Conservation (phyloP, 768 basidiomycete species). For the Boletus sensibilis region DNA sequence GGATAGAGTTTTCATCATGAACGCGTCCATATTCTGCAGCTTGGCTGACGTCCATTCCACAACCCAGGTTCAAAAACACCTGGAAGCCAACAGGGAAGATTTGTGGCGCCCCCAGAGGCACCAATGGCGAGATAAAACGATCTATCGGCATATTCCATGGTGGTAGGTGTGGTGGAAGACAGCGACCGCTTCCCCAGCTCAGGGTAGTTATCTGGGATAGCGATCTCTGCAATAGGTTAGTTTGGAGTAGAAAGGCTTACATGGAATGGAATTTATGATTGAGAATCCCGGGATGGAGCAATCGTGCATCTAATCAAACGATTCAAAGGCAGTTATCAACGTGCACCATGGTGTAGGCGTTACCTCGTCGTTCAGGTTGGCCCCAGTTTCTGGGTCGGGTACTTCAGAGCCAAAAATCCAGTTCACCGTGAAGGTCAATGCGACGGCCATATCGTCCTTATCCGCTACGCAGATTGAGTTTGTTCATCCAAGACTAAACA, state of each 20-base stretch:
- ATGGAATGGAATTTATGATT: slow-evolving; percentile 89
- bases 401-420: slow-evolving; percentile 84
- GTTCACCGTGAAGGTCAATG: slow-evolving; percentile 86
- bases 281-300: slow-evolving; percentile 79
- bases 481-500: slow-evolving; percentile 27
- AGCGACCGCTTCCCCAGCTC: slow-evolving; percentile 83
- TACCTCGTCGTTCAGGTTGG: slow-evolving; percentile 85
- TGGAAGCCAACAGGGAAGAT: slow-evolving; percentile 83
- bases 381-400: slow-evolving; percentile 77
- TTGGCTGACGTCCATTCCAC: slow-evolving; percentile 72
- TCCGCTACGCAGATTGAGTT: slow-evolving; percentile 78
- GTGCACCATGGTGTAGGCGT: background rate
- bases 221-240: background rate
- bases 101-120: slow-evolving; percentile 79
- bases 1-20: slow-evolving; percentile 85
- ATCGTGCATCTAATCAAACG: slow-evolving; percentile 69
- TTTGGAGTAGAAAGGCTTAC: slow-evolving; percentile 38
- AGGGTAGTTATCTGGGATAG: slow-evolving; percentile 74
- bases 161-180: slow-evolving; percentile 79
- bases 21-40: slow-evolving; percentile 78
- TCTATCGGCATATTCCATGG: slow-evolving; percentile 74
- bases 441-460: slow-evolving; percentile 76
- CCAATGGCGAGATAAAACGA: slow-evolving; percentile 72
- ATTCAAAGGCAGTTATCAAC: background rate
- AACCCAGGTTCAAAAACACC: slow-evolving; percentile 65